Conservation (phyloP, 768 basidiomycete genomes). For the Hypsizygus marmoreus region DNA sequence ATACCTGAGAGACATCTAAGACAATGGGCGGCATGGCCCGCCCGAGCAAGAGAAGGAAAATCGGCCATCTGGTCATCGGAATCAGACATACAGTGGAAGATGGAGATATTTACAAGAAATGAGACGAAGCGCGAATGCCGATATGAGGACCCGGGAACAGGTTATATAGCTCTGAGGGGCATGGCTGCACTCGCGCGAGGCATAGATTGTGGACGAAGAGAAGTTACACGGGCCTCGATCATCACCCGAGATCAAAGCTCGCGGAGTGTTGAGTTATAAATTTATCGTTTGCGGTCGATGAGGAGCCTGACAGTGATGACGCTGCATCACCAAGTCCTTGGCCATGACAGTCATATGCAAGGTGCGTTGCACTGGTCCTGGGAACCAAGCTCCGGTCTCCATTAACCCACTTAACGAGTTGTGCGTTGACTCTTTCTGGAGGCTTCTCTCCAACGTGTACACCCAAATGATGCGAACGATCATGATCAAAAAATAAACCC, state of each 20-base stretch:
- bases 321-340: not conserved
- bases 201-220: slow-evolving; percentile 15
- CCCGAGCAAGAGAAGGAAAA: slow-evolving; percentile 39
- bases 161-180: slow-evolving; percentile 18
- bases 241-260: slow-evolving; percentile 11
- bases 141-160: not conserved
- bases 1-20: slow-evolving; percentile 63
- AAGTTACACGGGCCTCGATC: slow-evolving; percentile 17
- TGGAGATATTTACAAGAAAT: slow-evolving; percentile 2
- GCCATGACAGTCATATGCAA: no score
- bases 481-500: slow-evolving; percentile 4
- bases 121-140: not conserved
- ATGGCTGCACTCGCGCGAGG: slow-evolving; percentile 14
- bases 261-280: slow-evolving; percentile 14
- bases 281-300: not conserved
- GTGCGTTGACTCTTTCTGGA: not conserved
- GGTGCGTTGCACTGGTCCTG: no score
- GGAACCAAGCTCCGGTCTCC: slow-evolving; percentile 1
- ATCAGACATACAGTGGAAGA: slow-evolving; percentile 7
- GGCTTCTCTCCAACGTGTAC: slow-evolving; percentile 1
- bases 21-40: slow-evolving; percentile 65
- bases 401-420: slow-evolving; percentile 1
- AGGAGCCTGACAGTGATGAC: not conserved
- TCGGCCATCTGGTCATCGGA: slow-evolving; percentile 18
- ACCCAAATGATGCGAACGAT: not conserved